Base-by-base conservation (phyloP, 441 rosid genomes). In the Erodium moschatum region DNA sequence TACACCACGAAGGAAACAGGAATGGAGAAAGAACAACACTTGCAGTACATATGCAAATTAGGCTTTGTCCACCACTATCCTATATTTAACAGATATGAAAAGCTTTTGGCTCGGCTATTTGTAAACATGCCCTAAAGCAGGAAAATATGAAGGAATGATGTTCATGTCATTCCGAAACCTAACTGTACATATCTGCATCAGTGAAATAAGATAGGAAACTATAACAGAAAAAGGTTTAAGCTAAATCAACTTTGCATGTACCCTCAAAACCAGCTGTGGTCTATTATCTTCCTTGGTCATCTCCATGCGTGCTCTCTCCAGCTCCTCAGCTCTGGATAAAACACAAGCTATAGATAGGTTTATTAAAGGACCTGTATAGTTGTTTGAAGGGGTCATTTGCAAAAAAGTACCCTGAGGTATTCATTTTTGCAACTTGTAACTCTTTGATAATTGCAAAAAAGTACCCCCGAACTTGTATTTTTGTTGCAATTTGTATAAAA, bases 231-330 rank as follows among this genome's bases (percentile, higher is more conserved):
- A 40, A 10, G 75, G 5, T 19, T 10, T 9, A 60, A 8, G 31
- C 29, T 20, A 60, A 8, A 33, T 31, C 42, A 20, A 60, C 64
- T 70, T 21, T 64, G 19, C 13, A 56, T 63, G 15, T 81, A 88
- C 93, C 90, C 68, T 66, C 62, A 89, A 89, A 76, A 78, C 81
- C 81, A 88, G 70, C 77, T 81, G 77, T 4, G 76, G 79, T 71
- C 87, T 81, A 74, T 88, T 88, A 67, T 88, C 93, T 81, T 82
- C 84, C 80, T 82, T 85, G 76, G 84, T 89, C 83, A 88, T 81
- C 78, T 88, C 93, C 83, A 83, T 78, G 62, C 86, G 81, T 48
- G 93, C 93, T 31, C 84, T 81, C 82, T 88, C 90, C 71, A 88
- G 72, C 82, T 88, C 93, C 72, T 88, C 89, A 18, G 93, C 85